phyloP scores from a whole-genome alignment of 2,329 filamentous ascomycete genomes.

The Aurifilum marmelostoma region DNA sequence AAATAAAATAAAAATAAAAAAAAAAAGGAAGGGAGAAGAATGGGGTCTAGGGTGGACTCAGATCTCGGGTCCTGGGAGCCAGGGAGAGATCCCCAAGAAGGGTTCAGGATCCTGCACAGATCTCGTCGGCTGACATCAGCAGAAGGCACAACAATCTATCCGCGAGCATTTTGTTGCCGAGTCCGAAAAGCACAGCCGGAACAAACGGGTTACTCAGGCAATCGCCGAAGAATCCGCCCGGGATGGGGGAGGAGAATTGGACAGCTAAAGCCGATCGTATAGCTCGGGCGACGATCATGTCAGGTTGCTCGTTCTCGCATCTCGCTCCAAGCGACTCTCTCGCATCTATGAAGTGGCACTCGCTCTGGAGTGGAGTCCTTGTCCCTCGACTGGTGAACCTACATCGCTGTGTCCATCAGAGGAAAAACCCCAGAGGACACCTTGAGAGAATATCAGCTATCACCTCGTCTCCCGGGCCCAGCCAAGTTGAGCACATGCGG shows the following conservation, averaged over 20 bases:
- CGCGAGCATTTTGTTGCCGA: background rate
- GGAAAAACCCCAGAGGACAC: background rate
- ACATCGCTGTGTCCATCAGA: background rate
- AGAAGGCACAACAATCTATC: background rate
- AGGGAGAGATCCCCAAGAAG: background rate
- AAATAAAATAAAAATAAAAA: background rate
- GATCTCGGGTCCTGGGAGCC: background rate
- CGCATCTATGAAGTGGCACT: no score
- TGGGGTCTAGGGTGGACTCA: background rate
- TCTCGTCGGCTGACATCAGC: slow-evolving; percentile 4
- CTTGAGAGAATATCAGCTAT: background rate
- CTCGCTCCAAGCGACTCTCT: background rate
- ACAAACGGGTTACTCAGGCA: background rate
- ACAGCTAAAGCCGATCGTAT: background rate
- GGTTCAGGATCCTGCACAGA: slow-evolving; percentile 7
- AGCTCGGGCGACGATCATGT: background rate
- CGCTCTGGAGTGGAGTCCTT: background rate
- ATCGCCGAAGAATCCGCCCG: background rate
- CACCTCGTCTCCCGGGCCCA: background rate
- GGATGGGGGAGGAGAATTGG: no score
- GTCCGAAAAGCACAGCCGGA: background rate
- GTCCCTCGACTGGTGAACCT: background rate
- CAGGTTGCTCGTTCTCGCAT: background rate
- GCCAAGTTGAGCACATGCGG: background rate
- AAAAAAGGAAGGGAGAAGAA: no score